These are phyloP conservation scores for Obelidium mucronatum DNA, from an alignment of 192 early-diverging fungal genomes.

Conservation along the genomic window DNA sequence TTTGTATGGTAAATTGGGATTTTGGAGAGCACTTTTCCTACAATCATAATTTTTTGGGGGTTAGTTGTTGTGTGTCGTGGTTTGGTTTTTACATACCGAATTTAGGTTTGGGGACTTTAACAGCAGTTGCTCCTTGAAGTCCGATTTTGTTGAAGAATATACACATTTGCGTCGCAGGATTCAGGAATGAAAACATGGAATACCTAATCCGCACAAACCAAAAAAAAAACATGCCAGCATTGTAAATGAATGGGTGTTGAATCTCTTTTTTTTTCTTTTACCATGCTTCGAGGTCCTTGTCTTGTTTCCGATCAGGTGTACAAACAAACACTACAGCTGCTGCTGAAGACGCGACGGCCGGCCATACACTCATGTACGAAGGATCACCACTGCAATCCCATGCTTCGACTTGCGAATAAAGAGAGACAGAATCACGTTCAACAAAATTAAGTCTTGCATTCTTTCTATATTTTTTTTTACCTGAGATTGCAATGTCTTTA, in stretches of 20 bases:
- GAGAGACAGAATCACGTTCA: background rate
- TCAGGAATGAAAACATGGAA: conserved; percentile 42
- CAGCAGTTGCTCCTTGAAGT: background rate
- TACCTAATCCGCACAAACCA: no score
- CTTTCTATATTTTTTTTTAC: background rate
- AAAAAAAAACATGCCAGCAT: background rate
- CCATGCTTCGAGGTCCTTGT: conserved; percentile 56
- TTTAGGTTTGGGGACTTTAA: conserved; percentile 24
- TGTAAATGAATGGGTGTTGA: background rate
- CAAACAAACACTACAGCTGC: conserved; percentile 46
- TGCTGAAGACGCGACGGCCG: conserved; percentile 42
- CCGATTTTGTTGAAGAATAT: conserved; percentile 47
- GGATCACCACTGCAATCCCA: conserved; percentile 61
- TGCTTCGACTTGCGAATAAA: conserved; percentile 50
- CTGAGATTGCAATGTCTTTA: conserved; percentile 19
- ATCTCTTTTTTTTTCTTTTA: conserved; percentile 20
- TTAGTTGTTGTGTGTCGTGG: background rate
- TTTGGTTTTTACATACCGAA: conserved; percentile 2
- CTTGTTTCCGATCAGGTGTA: conserved; percentile 44
- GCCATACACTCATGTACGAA: conserved; percentile 42
- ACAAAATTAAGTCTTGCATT: background rate
- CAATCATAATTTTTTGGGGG: background rate
- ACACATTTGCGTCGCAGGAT: conserved; percentile 38
- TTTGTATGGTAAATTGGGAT: conserved; percentile 42
- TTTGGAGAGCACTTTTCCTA: conserved; percentile 42